Base-by-base conservation (phyloP, 805 yeast species). In the Babjeviella inositovora region DNA sequence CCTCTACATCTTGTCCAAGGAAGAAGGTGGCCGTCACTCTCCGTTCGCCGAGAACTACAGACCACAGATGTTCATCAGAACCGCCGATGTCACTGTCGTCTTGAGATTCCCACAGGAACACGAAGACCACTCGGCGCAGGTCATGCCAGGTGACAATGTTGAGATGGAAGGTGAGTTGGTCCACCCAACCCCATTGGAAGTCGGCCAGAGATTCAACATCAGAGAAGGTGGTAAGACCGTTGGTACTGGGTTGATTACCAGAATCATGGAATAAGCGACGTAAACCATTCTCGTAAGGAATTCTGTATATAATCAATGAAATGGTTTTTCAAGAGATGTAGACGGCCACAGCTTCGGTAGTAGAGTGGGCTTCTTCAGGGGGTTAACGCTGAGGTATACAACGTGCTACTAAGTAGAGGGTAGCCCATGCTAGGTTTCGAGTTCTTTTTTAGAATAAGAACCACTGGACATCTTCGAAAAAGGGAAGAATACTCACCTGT, bases 161-260 rank as follows among this genome's bases (percentile, higher is more conserved):
- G 98, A 90, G 67, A 81, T 90, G 94, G 72, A 70, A 45, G 80
- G 87, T 49, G 77, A 76, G 49, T 65, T 87, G 47, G 73, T 77
- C 34, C 80, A 70, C 61, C 90, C 93, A 51, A 80, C 92, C 38
- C 93, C 97, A 32, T 45, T 90, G 34, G 98, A 90, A 67, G 74
- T 76, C 43, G 93, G 93, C 53, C 95, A 85, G 67, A 80, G 97
- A 62, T 90, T 90, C 77, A 90, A 90, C 73, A 68, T 90, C 53
- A 90, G 98, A 73, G 98, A 90, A 65, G 96, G 97, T 62, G 96
- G 96, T 53, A 80, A 77, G 64, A 90, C 98, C 36, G 96, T 90
- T 38, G 98, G 95, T 57, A 90, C 98, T 38, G 98, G 98, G 65
- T 63, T 90, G 63, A 70, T 90, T 42, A 90, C 98, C 43, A 75